Percentiles rank a stretch among this genome's conserved stretches.
phyloP scores from a whole-genome alignment of 2,329 filamentous ascomycete genomes.

The Exophiala xenobiotica region DNA sequence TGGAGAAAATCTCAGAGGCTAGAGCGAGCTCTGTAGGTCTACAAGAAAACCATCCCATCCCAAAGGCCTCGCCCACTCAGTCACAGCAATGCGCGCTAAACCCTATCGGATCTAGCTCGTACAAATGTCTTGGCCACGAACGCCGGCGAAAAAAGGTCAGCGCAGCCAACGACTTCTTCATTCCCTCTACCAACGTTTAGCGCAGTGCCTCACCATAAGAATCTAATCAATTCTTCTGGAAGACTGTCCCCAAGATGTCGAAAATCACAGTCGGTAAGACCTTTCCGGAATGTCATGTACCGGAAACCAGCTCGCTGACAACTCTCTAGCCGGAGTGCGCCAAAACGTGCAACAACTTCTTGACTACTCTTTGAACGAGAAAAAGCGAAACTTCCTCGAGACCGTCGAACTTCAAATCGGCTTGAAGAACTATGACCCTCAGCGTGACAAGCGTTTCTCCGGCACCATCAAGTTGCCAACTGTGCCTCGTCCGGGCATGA shows the following conservation, averaged over 20 bases:
- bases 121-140: conserved; percentile 1
- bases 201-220: conserved; percentile 73
- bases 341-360: conserved; percentile 90
- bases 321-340: conserved; percentile 76
- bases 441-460: conserved; percentile 99
- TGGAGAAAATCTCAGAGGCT: too few relatives aligned
- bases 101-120: not conserved
- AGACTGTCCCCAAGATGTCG: conserved; percentile 69
- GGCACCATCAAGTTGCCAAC: conserved; percentile 78
- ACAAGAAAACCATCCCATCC: too few relatives aligned
- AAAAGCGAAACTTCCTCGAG: conserved; percentile 98
- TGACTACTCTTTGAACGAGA: conserved; percentile 90
- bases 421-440: conserved; percentile 97
- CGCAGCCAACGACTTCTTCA: not conserved
- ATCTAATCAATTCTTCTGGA: conserved; percentile 67
- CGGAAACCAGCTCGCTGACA: conserved; percentile 24
- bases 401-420: conserved; percentile 82
- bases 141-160: conserved; percentile 4
- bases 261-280: conserved; percentile 58
- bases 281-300: conserved; percentile 23
- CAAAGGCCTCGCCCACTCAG: too few relatives aligned
- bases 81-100: not conserved
- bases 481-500: conserved; percentile 88
- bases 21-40: too few relatives aligned
- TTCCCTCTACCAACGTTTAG: conserved; percentile 26